Evolutionary conservation across 352 stramenopile species (phyloP), one percentile per base, ranked within the genome.

Genomic region (Pythium sukuiense): DNA sequence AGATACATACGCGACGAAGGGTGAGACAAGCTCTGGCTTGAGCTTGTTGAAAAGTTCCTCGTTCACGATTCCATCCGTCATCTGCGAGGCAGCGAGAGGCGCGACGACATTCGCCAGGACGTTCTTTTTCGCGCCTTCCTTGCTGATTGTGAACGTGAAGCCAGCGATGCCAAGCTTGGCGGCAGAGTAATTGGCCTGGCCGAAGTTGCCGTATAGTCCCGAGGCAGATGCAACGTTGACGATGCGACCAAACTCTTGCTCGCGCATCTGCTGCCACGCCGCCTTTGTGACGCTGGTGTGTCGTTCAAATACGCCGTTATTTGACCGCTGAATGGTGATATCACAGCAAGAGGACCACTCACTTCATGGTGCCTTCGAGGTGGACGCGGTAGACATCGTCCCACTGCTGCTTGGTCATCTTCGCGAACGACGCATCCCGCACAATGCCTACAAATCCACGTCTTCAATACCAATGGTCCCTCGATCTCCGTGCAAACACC

Each of bases 91-190:
- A 8, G 85, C 89, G 24, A 95, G 68, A 18, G 89, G 89, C 2
- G 88, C 86, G 24, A 97, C 86, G 29, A 91, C 85, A 52, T 97
- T 97, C 5, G 79, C 78, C 27, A 89, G 58, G 27, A 96, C 83
- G 56, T 93, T 93, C 55, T 82, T 83, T 59, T 85, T 80, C 7
- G 61, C 70, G 29, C 89, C 89, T 76, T 97, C 89, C 53, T 93
- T 84, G 62, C 85, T 90, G 16, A 97, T 67, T 14, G 96, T 91
- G 67, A 96, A 92, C 26, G 90, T 97, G 50, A 98, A 79, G 0
- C 93, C 95, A 18, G 97, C 94, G 52, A 98, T 92, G 16, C 91
- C 95, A 29, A 98, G 70, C 70, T 99, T 98, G 50, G 84, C 83
- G 4, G 85, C 82, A 41, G 81, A 82, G 69, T 97, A 97, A 71